phyloP scores from a whole-genome alignment of 495 filamentous ascomycete genomes.

The Penicillium simplicissimum region DNA sequence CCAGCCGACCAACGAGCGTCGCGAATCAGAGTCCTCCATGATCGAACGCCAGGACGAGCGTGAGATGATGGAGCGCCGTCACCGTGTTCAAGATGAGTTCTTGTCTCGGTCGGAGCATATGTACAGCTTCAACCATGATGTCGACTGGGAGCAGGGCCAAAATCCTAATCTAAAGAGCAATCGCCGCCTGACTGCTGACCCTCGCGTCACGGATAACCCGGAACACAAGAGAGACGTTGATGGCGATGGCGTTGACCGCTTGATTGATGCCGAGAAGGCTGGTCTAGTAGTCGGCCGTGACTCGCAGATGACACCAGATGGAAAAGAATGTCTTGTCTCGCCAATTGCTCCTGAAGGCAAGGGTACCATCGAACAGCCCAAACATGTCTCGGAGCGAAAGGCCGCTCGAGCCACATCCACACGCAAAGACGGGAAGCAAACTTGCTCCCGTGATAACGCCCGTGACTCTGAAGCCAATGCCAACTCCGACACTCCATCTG shows the following conservation, averaged over 20 bases:
- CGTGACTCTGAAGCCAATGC: conserved; percentile 32
- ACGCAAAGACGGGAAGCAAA: conserved; percentile 41
- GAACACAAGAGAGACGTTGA: conserved; percentile 73
- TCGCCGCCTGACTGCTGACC: conserved; percentile 62
- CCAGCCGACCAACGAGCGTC: conserved; percentile 22
- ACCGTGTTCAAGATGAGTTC: conserved; percentile 61
- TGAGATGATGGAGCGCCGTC: conserved; percentile 56
- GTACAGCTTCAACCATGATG: conserved; percentile 83
- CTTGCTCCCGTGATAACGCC: conserved; percentile 49
- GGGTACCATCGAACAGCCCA: conserved; percentile 54
- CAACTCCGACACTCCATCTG: conserved; percentile 14
- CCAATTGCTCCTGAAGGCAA: conserved; percentile 61
- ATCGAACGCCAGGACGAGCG: conserved; percentile 50
- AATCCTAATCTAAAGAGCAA: conserved; percentile 62
- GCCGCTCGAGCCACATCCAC: conserved; percentile 19
- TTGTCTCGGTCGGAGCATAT: conserved; percentile 61
- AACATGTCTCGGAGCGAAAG: conserved; percentile 30
- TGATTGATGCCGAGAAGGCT: conserved; percentile 57
- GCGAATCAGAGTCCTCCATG: conserved; percentile 38
- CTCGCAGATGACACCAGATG: conserved; percentile 59
- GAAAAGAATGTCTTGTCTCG: conserved; percentile 64
- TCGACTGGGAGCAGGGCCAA: conserved; percentile 65
- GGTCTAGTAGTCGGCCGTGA: conserved; percentile 64
- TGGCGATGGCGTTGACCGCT: conserved; percentile 71
- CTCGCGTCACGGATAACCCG: conserved; percentile 61